Evolutionary conservation across 2,329 filamentous ascomycete species (phyloP).

Genomic region (Ascosphaera acerosa): DNA sequence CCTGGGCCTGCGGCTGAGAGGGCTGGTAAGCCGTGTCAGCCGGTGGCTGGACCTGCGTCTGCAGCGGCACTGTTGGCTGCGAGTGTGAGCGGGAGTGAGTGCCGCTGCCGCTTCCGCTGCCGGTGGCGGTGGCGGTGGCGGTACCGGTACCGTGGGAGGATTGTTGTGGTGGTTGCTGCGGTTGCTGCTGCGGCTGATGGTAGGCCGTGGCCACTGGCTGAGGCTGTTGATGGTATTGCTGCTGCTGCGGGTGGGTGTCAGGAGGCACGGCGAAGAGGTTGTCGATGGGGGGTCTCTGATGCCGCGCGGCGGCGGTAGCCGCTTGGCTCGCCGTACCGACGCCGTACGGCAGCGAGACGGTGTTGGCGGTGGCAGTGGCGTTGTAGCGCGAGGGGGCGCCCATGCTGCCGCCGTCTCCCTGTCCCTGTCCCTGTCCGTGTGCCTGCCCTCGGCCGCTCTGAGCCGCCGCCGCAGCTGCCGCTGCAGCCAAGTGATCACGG

Average conservation of each 20-base stretch:
- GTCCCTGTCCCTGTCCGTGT: too few relatives aligned
- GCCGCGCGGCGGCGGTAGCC: neutral
- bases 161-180: neutral
- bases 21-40: conserved; percentile 16
- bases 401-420: too few relatives aligned
- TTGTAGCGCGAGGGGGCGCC: too few relatives aligned
- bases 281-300: neutral
- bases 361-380: too few relatives aligned
- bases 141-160: neutral
- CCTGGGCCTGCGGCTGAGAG: too few relatives aligned
- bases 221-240: neutral
- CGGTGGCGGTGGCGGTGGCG: too few relatives aligned
- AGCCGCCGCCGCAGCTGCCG: too few relatives aligned
- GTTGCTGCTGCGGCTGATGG: neutral
- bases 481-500: neutral
- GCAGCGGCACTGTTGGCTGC: neutral
- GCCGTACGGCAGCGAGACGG: too few relatives aligned
- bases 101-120: too few relatives aligned
- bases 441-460: too few relatives aligned
- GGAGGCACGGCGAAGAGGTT: neutral
- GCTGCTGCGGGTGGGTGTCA: neutral
- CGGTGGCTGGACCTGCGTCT: neutral
- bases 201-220: neutral
- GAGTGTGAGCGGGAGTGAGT: neutral
- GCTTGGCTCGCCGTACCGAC: neutral